Evolutionary conservation across 2,329 filamentous ascomycete genomes (phyloP), one percentile per base, ranked within the genome.

Genomic region (Aspergillus fructus): DNA sequence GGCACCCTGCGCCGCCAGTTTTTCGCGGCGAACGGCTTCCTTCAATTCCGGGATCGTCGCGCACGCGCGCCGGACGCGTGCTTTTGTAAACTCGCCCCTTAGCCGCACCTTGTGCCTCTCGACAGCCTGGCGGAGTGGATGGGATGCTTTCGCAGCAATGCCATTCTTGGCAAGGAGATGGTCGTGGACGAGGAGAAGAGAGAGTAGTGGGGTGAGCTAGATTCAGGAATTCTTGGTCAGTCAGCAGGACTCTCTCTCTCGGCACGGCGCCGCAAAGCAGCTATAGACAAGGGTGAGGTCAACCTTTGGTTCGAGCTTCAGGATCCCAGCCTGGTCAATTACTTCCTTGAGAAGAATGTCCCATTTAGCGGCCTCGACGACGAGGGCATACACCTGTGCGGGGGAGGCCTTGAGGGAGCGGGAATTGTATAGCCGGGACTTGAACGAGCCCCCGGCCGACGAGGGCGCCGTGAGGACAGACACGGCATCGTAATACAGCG

Each of bases 401-500:
- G 89, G 88, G 3, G 88, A 84, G 15, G 89, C 92, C 69, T 93
- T 96, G 64, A 91, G 76, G 66, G 89, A 89, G 60, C 86, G 88
- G 58, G 81, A 80, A 43, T 76, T 81, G 74, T 94, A 97, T 45
- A 97, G 85, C 37, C 90, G 83, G 7, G 91, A 91, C 74, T 96
- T 96, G 62, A 97, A 82, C 24, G 91, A 96, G 17, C 91, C 91
- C n/a, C 89, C 88, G 3, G 81, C 77, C n/a, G 84, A 83, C 1
- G 84, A 77, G 3, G 86, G 77, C 6, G 82, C 83, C 4, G 83
- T 83, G 55, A 99, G 78, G 37, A 97, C 80, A 13, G 87, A 82
- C 4, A 89, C 91, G 6, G 93, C 89, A 78, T 97, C 94, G 72
- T 96, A 89, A 74, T 99, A 99, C 56, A 99, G 88, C 48, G 93